Conservation (phyloP, 192 early-diverging fungal species). For the Entomortierella parvispora region DNA sequence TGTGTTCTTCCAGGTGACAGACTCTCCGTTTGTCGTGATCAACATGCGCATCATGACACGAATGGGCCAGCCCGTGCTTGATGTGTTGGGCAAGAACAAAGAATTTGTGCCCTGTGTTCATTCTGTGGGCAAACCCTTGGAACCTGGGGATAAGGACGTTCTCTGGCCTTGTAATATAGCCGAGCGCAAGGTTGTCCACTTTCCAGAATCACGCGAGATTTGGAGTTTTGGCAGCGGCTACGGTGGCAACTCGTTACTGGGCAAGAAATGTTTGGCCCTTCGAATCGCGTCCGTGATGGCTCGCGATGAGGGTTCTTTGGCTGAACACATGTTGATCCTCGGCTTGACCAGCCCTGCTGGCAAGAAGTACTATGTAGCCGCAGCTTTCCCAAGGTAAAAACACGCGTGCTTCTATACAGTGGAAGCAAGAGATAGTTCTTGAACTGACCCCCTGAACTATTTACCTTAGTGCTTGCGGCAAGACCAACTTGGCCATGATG, state of each 20-base stretch:
- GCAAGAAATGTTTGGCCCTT: conserved; percentile 44
- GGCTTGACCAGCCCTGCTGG: conserved; percentile 43
- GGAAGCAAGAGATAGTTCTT: too few relatives aligned
- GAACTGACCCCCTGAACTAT: neutral
- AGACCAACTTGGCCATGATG: conserved; percentile 51
- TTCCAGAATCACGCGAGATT: conserved; percentile 51
- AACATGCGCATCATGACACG: conserved; percentile 52
- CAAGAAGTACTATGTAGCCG: conserved; percentile 48
- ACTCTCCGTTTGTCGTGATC: conserved; percentile 48
- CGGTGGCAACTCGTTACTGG: conserved; percentile 44
- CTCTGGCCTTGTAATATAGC: conserved; percentile 49
- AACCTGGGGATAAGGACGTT: conserved; percentile 45
- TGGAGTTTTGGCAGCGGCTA: conserved; percentile 52
- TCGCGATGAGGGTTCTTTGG: conserved; percentile 45
- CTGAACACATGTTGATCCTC: conserved; percentile 49
- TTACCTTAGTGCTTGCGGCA: conserved; percentile 39
- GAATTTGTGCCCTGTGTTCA: conserved; percentile 53
- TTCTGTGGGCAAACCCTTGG: conserved; percentile 46
- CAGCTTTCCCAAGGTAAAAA: conserved; percentile 43
- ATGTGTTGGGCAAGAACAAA: conserved; percentile 38
- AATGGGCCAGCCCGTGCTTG: conserved; percentile 42
- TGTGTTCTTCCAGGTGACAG: conserved; percentile 33
- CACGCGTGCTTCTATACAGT: too few relatives aligned
- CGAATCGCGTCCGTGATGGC: conserved; percentile 51
- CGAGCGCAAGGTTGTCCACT: conserved; percentile 46